Evolutionary conservation across 352 stramenopile genomes (phyloP).

Genomic region (Lagenidium giganteum): DNA sequence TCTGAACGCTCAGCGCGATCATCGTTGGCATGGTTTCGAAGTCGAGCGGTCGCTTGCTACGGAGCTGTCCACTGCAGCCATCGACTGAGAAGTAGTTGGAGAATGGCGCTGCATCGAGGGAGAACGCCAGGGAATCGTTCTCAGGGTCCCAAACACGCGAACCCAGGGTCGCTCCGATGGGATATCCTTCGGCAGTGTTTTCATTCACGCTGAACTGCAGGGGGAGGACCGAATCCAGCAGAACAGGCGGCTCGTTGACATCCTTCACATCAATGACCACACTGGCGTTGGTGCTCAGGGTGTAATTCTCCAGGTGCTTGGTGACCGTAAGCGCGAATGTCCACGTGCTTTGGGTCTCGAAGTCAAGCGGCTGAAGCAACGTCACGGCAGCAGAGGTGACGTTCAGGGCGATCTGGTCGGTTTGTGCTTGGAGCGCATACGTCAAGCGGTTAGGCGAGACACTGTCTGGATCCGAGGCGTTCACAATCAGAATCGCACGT

Average conservation of each 20-base stretch:
- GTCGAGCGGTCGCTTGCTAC: constrained; percentile 26
- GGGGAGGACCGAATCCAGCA: no score
- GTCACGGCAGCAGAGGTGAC: constrained; percentile 14
- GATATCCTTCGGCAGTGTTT: constrained; percentile 3
- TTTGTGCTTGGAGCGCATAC: constrained; percentile 13
- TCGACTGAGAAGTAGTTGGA: constrained; percentile 41
- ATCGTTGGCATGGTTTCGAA: constrained; percentile 21
- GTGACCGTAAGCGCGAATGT: not conserved
- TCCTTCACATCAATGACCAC: constrained; percentile 10
- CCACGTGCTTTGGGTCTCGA: constrained; percentile 5
- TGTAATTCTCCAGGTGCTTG: not conserved
- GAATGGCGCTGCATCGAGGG: constrained; percentile 32
- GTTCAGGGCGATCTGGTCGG: not conserved
- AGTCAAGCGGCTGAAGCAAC: constrained; percentile 19
- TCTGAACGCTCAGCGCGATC: constrained; percentile 5
- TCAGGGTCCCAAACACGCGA: constrained; percentile 43
- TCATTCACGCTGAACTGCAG: constrained; percentile 10
- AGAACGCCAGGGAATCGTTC: constrained; percentile 38
- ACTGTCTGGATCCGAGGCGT: constrained; percentile 41
- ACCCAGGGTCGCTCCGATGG: constrained; percentile 25
- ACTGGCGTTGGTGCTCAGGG: not conserved
- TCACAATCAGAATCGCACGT: constrained; percentile 29
- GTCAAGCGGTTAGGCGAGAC: constrained; percentile 22
- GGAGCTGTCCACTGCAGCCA: constrained; percentile 40
- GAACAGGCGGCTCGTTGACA: constrained; percentile 28